These are phyloP conservation scores for Neurospora sp. DNA, from an alignment of 495 filamentous ascomycete genomes.

Conservation along the genomic window DNA sequence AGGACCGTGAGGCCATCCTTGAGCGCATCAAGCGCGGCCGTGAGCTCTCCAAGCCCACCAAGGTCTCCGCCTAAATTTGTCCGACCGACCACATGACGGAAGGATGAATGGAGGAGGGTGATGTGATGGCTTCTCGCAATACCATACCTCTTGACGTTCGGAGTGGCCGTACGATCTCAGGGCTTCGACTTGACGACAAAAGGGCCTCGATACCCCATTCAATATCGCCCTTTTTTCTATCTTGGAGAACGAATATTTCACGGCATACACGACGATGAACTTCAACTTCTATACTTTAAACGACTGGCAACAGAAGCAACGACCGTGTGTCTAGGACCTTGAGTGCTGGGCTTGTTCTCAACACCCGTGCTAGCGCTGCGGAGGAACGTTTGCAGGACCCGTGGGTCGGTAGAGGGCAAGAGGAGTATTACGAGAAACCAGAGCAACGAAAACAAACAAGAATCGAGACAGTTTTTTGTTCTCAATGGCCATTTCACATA, in stretches of 20 bases:
- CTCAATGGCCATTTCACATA: constrained; percentile 53
- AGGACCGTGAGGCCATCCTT: constrained; percentile 92
- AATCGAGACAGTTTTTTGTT: constrained; percentile 21
- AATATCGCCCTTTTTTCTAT: not conserved
- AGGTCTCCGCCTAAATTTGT: constrained; percentile 17
- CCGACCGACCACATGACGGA: not conserved
- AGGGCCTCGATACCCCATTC: not conserved
- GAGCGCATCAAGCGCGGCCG: constrained; percentile 72
- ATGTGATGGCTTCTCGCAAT: not conserved
- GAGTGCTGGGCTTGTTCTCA: not conserved
- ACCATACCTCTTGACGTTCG: not conserved
- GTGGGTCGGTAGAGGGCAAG: not conserved
- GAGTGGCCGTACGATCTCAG: not conserved
- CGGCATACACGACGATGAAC: not conserved
- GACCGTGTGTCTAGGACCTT: not conserved
- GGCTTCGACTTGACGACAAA: not conserved
- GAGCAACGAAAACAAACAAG: constrained; percentile 9
- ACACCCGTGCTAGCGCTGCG: not conserved
- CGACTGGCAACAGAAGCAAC: not conserved
- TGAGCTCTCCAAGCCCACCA: constrained; percentile 49
- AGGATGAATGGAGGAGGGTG: not conserved
- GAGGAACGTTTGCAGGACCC: not conserved
- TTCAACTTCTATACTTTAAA: not conserved
- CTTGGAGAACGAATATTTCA: not conserved
- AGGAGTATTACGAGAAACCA: constrained; percentile 2